Percentiles rank a stretch among this genome's conserved stretches.
These are phyloP conservation scores for Russula earlei DNA, from an alignment of 768 basidiomycete species.

Conservation along the genomic window DNA sequence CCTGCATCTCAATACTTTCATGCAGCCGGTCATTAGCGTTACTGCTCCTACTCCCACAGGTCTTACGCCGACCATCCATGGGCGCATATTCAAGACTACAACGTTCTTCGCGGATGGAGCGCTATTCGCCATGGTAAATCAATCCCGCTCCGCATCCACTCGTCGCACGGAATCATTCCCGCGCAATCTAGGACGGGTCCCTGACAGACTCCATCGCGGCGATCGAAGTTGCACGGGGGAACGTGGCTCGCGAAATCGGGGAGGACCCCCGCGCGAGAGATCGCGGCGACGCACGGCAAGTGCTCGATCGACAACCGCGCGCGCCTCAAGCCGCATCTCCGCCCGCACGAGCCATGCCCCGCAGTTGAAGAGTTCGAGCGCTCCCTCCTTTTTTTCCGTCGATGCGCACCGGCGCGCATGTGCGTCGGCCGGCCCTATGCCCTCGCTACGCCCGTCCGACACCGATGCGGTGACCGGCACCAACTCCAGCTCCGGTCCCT, in stretches of 20 bases:
- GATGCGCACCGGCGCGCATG: conserved; percentile 43
- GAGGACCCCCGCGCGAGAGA: conserved; percentile 57
- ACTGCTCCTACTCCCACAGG: conserved; percentile 4
- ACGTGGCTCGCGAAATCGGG: conserved; percentile 57
- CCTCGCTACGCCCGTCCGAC: conserved; percentile 21
- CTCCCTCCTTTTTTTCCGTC: conserved; percentile 54
- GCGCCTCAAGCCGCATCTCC: conserved; percentile 48
- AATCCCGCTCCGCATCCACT: not conserved
- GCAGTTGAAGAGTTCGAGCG: conserved; percentile 56
- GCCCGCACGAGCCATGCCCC: conserved; percentile 44
- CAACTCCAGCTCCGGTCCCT: conserved; percentile 29
- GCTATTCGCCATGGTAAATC: conserved; percentile 55
- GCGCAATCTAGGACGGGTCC: conserved; percentile 46
- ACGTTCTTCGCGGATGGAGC: conserved; percentile 48
- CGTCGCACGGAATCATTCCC: no score
- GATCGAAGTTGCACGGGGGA: conserved; percentile 48
- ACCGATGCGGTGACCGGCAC: conserved; percentile 32
- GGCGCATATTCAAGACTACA: conserved; percentile 6
- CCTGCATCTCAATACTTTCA: not conserved
- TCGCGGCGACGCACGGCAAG: conserved; percentile 70
- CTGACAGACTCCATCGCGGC: conserved; percentile 66
- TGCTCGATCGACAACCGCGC: conserved; percentile 68
- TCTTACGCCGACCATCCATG: not conserved
- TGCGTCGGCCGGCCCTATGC: conserved; percentile 31
- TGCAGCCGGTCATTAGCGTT: conserved; percentile 4